Conservation (phyloP, 164 flowering plant genomes). For the Chimonanthus praecox region DNA sequence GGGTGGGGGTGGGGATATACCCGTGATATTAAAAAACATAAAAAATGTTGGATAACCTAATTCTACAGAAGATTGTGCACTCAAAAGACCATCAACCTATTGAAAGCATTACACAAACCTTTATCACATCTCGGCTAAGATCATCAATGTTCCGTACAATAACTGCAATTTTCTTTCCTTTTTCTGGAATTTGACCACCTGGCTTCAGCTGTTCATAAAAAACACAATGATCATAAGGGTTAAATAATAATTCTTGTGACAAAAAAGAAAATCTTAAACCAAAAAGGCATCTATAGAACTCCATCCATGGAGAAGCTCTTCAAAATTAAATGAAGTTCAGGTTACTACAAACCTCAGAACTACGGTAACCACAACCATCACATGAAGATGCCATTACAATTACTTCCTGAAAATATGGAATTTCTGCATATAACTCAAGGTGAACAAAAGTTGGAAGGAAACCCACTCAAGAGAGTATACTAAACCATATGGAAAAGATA, state of each 20-base stretch:
- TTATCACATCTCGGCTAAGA: slow-evolving; percentile 87
- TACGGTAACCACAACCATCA: slow-evolving; percentile 89
- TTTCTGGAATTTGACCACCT: slow-evolving; percentile 77
- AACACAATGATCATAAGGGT: not conserved
- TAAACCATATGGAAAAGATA: too few species aligned
- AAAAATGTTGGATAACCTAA: not conserved
- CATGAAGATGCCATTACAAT: slow-evolving; percentile 96
- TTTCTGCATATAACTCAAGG: slow-evolving; percentile 49
- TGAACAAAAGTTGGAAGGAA: slow-evolving; percentile 11
- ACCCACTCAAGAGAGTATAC: not conserved
- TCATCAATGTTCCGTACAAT: slow-evolving; percentile 52
- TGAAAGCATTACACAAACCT: slow-evolving; percentile 39
- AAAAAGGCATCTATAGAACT: not conserved
- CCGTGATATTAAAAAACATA: too few species aligned
- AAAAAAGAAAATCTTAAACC: not conserved
- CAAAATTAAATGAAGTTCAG: not conserved
- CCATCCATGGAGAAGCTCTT: not conserved
- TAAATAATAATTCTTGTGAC: slow-evolving; percentile 2
- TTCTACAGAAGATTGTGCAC: not conserved
- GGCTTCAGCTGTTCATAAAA: slow-evolving; percentile 65
- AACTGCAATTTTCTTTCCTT: slow-evolving; percentile 68
- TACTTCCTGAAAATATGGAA: slow-evolving; percentile 94
- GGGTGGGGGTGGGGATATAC: too few species aligned
- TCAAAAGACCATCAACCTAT: not conserved
- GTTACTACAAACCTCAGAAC: slow-evolving; percentile 71